Percentiles rank a stretch among this genome's conserved stretches.
phyloP scores from a whole-genome alignment of 768 basidiomycete species.

The Xerocomellus dryophilus region DNA sequence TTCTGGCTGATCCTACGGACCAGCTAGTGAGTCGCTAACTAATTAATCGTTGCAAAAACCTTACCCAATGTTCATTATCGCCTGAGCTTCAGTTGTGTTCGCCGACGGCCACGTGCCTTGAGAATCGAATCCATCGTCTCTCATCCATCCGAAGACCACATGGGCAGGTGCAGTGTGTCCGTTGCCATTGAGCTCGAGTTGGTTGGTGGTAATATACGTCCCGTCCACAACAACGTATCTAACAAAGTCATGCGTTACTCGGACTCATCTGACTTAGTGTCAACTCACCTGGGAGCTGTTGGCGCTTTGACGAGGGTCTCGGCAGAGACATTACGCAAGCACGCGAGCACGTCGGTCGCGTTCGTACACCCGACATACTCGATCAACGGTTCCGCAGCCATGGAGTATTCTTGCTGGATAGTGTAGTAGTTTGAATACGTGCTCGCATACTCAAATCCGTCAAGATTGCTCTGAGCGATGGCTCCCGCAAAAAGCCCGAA shows the following conservation, averaged over 20 bases:
- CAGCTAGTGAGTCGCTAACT: neutral
- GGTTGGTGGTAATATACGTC: constrained; percentile 39
- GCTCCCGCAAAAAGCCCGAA: constrained; percentile 41
- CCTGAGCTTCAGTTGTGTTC: too few relatives aligned
- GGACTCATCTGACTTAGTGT: too few relatives aligned
- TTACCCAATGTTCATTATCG: too few relatives aligned
- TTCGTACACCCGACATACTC: constrained; percentile 39
- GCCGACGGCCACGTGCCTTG: too few relatives aligned
- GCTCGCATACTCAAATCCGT: constrained; percentile 45
- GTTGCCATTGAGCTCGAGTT: constrained; percentile 39
- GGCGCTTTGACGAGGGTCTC: constrained; percentile 2
- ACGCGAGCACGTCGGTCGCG: constrained; percentile 2
- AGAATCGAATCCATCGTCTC: too few relatives aligned
- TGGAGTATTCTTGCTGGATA: constrained; percentile 37
- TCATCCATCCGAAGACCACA: constrained; percentile 34
- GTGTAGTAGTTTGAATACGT: constrained; percentile 51
- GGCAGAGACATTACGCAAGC: constrained; percentile 4
- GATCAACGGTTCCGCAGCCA: constrained; percentile 36
- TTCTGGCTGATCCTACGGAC: constrained; percentile 1
- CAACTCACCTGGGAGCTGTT: too few relatives aligned
- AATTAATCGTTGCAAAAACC: too few relatives aligned
- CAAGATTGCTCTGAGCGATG: constrained; percentile 46
- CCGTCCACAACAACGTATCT: constrained; percentile 43
- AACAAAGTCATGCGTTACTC: neutral
- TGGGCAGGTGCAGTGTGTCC: constrained; percentile 43